Evolutionary conservation across 768 basidiomycete species (phyloP).

Genomic region (Lyophyllum atratum): DNA sequence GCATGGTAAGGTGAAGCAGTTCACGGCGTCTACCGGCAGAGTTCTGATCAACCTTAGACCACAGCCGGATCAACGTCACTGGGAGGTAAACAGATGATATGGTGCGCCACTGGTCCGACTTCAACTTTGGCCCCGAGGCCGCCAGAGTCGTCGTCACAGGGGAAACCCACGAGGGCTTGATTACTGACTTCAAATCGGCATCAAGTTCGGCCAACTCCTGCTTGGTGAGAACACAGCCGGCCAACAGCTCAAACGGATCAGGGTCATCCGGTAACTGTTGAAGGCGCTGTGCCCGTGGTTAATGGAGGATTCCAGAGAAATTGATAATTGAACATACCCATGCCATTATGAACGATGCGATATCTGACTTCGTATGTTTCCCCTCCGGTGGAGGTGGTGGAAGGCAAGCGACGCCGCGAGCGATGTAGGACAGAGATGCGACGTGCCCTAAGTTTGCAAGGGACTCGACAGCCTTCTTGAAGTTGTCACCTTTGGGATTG

Average conservation of each 20-base stretch:
- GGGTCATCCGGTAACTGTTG: no score
- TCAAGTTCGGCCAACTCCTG: constrained; percentile 7
- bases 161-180: constrained; percentile 24
- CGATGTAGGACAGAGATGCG: constrained; percentile 5
- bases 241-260: no score
- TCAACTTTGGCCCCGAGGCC: constrained; percentile 27
- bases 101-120: constrained; percentile 37
- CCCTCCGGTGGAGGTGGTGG: not conserved
- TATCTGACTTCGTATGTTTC: no score
- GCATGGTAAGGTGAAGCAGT: constrained; percentile 30
- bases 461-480: not conserved
- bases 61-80: constrained; percentile 36
- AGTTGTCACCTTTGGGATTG: not conserved
- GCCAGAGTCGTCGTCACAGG: constrained; percentile 22
- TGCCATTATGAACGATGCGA: not conserved
- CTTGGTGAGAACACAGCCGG: not conserved
- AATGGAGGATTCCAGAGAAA: no score
- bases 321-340: not conserved
- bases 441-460: not conserved
- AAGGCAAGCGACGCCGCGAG: constrained; percentile 2
- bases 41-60: constrained; percentile 23
- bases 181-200: constrained; percentile 7
- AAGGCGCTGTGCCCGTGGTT: no score
- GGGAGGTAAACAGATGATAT: constrained; percentile 34
- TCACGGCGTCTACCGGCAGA: constrained; percentile 18